Base-by-base conservation (phyloP, 1,139 yeast genomes). In the Candida buenavistaensis region DNA sequence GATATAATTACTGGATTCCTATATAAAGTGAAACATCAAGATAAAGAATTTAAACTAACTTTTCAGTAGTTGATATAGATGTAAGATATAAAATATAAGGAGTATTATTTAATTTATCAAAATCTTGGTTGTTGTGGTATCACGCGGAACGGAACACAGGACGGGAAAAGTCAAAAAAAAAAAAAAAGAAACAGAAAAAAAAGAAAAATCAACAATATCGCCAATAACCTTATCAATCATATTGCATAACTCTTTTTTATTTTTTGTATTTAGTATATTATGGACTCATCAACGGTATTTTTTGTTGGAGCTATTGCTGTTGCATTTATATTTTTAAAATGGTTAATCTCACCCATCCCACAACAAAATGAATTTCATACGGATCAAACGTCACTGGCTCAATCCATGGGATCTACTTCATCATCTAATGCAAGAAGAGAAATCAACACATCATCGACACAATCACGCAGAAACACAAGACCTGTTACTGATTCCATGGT, bases 401-500 rank as follows among this genome's bases (percentile, higher is more conserved):
- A 23, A 15, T 11, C 26, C 14, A 26, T 28, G 5, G 31, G 30
- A 17, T 30, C 35, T 17, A 23, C 40, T 19, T 6, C 27, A 12
- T 23, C 35, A 20, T 37, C 35, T 14, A 30, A 16, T 19, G 46
- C 10, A 7, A 30, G 14, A 14, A 5, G 17, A 17, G 31, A 14
- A 33, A 20, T 26, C 25, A 8, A 26, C 30, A 16, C 35, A 16
- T 31, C 30, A 20, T 21, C 33, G 9, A 24, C 34, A 15, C 25
- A 27, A 15, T 33, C 20, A 14, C 35, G 43, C 23, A 48, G 60
- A 37, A 34, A 58, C 12, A 64, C 75, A 36, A 75, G 95, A 37
- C 72, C 66, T 3, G 84, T 85, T n/a, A 83, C 88, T 3, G 75
- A 71, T 8, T 80, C 77, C 43, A 90, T 90, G 97, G 71, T 90